Evolutionary conservation across 306 rosid species (phyloP), one percentile per base, ranked within the genome.

Genomic region (Cicer chorassanicum): DNA sequence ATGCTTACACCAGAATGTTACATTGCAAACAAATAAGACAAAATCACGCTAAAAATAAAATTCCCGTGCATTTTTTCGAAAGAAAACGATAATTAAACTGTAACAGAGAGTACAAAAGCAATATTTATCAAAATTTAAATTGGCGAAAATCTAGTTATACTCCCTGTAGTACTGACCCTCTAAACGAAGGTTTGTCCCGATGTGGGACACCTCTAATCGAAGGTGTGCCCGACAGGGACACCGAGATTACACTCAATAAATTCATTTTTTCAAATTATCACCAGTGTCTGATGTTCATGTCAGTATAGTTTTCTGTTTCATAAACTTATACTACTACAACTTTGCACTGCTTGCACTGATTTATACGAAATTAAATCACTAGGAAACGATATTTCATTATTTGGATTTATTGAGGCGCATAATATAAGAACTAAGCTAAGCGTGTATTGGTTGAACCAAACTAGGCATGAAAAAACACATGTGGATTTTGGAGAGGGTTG

Each of bases 1-100:
- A 49, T 43, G 49, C 73, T 14, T 61, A 43, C 38, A 82, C 63
- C 55, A 34, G 44, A 65, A 65, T 45, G 42, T 54, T 76, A 14
- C 60, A 67, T 54, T 44, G 59, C 53, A 68, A 56, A 16, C n/a
- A 55, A 65, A 12, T 41, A 39, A 6, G 50, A 49, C n/a, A 40
- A 75, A 66, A 43, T 42, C 19, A 43, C 59, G 2, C 13, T 13
- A 65, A 65, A 16, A 53, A 16, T 7, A 53, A 15, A 63, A 19
- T 4, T 8, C 6, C 10, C 3, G 9, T 36, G 48, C 36, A 49
- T 4, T 0, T 9, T 68, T 49, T 34, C 15, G n/a, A 46, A 50
- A 38, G 24, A 46, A 36, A 38, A 24, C 24, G 5, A 39, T 41
- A n/a, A 56, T 43, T 44, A 72, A 72, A 56, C 39, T 21, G 42